Evolutionary conservation across 2,329 filamentous ascomycete species (phyloP).

Genomic region (Teratosphaeria gauchensis): DNA sequence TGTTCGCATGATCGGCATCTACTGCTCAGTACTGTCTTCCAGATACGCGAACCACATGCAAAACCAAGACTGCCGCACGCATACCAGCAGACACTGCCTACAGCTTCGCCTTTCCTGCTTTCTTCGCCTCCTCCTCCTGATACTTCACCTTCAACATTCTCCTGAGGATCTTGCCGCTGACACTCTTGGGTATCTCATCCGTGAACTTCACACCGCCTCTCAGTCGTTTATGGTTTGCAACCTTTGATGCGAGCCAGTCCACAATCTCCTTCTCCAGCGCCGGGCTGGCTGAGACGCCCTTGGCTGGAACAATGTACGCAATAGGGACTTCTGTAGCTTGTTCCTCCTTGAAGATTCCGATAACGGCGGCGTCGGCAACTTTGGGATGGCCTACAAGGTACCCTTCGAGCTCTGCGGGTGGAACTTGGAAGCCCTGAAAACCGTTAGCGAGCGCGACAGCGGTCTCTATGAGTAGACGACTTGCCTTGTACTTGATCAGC

Average conservation of each 20-base stretch:
- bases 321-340: conserved; percentile 37
- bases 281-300: conserved; percentile 22
- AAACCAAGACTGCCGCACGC: neutral
- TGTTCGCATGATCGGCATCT: no score
- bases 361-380: conserved; percentile 36
- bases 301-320: conserved; percentile 32
- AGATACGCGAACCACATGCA: neutral
- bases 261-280: conserved; percentile 31
- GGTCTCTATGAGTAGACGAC: conserved; percentile 1
- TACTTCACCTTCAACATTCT: conserved; percentile 34
- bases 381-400: conserved; percentile 32
- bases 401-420: conserved; percentile 39
- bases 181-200: conserved; percentile 37
- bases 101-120: conserved; percentile 34
- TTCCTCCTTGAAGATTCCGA: conserved; percentile 36
- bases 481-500: conserved; percentile 48
- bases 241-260: conserved; percentile 33
- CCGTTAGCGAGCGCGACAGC: neutral
- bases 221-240: conserved; percentile 37
- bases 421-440: conserved; percentile 25
- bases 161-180: conserved; percentile 37
- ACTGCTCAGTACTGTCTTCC: neutral
- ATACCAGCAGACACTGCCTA: conserved; percentile 8
- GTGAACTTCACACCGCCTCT: conserved; percentile 36
- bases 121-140: conserved; percentile 30